A percentile compares a stretch with the other conserved stretches of the same genome.
These are phyloP conservation scores for Lipomyces chichibuensis DNA, from an alignment of 805 yeast species.

Conservation along the genomic window DNA sequence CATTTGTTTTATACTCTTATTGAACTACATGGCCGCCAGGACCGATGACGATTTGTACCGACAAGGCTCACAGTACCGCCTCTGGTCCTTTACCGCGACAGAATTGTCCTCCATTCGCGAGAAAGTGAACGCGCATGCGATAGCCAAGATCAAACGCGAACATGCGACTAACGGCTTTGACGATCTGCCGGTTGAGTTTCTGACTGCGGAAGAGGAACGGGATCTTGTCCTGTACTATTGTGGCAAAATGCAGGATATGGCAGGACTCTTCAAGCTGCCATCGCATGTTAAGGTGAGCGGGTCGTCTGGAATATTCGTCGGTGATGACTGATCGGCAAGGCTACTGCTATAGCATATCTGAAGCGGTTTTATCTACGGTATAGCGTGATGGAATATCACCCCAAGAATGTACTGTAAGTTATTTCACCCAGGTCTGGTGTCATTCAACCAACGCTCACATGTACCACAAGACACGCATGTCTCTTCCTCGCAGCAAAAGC, in stretches of 20 bases:
- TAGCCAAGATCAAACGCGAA: slow-evolving; percentile 42
- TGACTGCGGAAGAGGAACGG: slow-evolving; percentile 71
- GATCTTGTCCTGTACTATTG: slow-evolving; percentile 71
- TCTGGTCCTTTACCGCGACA: slow-evolving; percentile 79
- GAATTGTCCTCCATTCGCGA: slow-evolving; percentile 56
- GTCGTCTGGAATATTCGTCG: not conserved
- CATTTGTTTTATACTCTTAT: not conserved
- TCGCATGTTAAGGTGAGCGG: slow-evolving; percentile 67
- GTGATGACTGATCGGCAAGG: slow-evolving; percentile 36
- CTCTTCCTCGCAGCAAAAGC: slow-evolving; percentile 90
- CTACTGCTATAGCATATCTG: slow-evolving; percentile 84
- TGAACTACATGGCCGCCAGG: not conserved
- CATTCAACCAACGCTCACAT: not conserved
- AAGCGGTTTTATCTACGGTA: slow-evolving; percentile 77
- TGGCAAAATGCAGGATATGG: slow-evolving; percentile 68
- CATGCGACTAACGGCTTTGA: slow-evolving; percentile 36
- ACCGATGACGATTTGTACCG: slow-evolving; percentile 83
- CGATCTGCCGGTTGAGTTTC: slow-evolving; percentile 48
- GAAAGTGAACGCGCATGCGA: slow-evolving; percentile 61
- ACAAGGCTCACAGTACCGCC: slow-evolving; percentile 76
- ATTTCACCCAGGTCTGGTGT: slow-evolving; percentile 36
- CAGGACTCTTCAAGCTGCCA: slow-evolving; percentile 76
- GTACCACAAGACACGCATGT: slow-evolving; percentile 56
- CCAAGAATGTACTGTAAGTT: slow-evolving; percentile 66
- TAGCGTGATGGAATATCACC: slow-evolving; percentile 86